A percentile compares a stretch with the other conserved stretches of the same genome.
Conservation (phyloP, 2,329 filamentous ascomycete genomes). For the Metarhizium brunneum region DNA sequence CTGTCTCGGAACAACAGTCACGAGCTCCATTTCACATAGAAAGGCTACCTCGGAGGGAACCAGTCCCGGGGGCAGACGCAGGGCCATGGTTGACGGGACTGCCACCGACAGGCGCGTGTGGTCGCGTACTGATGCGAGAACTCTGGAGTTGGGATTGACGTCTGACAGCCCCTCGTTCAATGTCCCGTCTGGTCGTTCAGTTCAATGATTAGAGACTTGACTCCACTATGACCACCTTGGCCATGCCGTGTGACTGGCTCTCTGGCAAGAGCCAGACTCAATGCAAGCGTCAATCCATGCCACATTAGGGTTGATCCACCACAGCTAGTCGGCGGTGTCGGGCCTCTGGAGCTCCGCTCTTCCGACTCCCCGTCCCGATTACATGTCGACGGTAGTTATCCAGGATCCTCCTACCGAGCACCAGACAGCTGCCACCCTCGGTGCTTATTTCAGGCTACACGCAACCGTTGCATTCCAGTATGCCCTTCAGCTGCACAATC, state of each 20-base stretch:
- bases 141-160: background rate
- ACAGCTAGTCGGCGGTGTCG: too few relatives aligned
- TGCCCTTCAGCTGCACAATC: background rate
- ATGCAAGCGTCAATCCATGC: too few relatives aligned
- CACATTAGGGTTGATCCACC: too few relatives aligned
- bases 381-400: background rate
- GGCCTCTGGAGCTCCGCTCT: background rate
- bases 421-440: background rate
- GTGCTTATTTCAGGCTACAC: background rate
- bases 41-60: constrained; percentile 87
- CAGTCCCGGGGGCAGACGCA: constrained; percentile 46
- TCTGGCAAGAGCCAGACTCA: too few relatives aligned
- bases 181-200: too few relatives aligned
- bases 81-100: constrained; percentile 29
- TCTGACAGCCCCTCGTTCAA: too few relatives aligned
- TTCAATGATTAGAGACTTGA: too few relatives aligned
- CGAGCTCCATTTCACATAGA: constrained; percentile 93
- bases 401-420: too few relatives aligned
- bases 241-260: too few relatives aligned
- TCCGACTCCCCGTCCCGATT: background rate
- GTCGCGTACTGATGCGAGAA: background rate
- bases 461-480: background rate
- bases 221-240: too few relatives aligned
- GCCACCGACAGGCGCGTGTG: background rate
- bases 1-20: constrained; percentile 87